These are phyloP conservation scores for Diaporthe helianthi DNA, from an alignment of 2,329 filamentous ascomycete species.

Conservation along the genomic window DNA sequence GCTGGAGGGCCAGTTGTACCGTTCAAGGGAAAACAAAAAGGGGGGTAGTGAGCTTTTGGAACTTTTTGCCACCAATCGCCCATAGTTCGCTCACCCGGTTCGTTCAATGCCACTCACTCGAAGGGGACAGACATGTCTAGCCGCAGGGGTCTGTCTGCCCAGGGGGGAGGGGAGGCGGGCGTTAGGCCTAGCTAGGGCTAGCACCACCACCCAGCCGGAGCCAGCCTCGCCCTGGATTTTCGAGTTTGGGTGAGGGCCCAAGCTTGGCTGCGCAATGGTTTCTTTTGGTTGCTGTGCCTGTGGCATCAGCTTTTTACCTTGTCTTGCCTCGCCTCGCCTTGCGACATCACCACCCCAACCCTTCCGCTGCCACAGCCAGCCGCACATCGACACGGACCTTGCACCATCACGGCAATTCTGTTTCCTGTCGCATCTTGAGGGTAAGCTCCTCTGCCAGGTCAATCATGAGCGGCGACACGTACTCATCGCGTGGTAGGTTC, in stretches of 20 bases:
- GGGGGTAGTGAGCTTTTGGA: not conserved
- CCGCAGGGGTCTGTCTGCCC: not conserved
- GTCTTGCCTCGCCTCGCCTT: not conserved
- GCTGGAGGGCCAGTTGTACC: not conserved
- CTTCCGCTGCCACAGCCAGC: slow-evolving; percentile 7
- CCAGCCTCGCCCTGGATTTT: slow-evolving; percentile 48
- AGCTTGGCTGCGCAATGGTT: not conserved
- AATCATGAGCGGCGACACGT: slow-evolving; percentile 86
- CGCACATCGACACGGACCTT: slow-evolving; percentile 2
- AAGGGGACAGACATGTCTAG: not conserved
- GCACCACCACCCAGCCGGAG: slow-evolving; percentile 42
- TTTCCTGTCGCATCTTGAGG: slow-evolving; percentile 19
- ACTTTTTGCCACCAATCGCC: slow-evolving; percentile 8
- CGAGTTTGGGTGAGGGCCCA: slow-evolving; percentile 3
- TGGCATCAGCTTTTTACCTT: slow-evolving; percentile 21
- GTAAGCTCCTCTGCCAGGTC: not conserved
- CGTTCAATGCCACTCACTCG: too few relatives aligned
- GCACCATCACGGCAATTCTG: slow-evolving; percentile 20
- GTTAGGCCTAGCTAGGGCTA: slow-evolving; percentile 37
- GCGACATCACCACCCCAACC: slow-evolving; percentile 17
- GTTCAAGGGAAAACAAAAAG: not conserved
- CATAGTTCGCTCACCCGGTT: not conserved
- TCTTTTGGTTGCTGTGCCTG: slow-evolving; percentile 10
- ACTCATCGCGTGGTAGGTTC: slow-evolving; percentile 74
- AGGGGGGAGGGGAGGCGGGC: too few relatives aligned